A percentile compares a stretch with the other conserved stretches of the same genome.
These are phyloP conservation scores for Beauveria scarabaeidicola DNA, from an alignment of 2,329 filamentous ascomycete genomes.

Conservation along the genomic window DNA sequence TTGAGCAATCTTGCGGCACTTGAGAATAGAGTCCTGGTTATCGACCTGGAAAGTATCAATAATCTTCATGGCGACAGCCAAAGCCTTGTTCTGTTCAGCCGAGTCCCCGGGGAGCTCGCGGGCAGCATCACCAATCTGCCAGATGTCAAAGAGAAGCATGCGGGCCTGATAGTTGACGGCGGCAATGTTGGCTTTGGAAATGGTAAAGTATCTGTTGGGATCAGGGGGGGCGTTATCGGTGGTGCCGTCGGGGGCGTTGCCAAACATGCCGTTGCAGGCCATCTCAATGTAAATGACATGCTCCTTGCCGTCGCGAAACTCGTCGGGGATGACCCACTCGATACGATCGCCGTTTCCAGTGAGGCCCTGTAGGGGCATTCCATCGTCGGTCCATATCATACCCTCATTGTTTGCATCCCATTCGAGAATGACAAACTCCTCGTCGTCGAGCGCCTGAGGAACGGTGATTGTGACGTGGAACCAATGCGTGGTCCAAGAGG, in stretches of 20 bases:
- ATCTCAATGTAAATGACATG: constrained; percentile 95
- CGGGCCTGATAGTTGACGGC: constrained; percentile 81
- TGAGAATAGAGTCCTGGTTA: constrained; percentile 66
- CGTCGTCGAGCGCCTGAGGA: constrained; percentile 61
- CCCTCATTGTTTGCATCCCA: constrained; percentile 96
- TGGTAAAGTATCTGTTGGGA: constrained; percentile 71
- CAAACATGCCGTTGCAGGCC: constrained; percentile 98
- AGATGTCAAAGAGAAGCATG: constrained; percentile 82
- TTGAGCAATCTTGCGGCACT: constrained; percentile 73
- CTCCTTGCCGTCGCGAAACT: constrained; percentile 74
- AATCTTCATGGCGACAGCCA: constrained; percentile 76
- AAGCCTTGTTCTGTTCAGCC: constrained; percentile 80
- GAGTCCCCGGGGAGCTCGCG: constrained; percentile 83
- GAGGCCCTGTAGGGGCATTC: constrained; percentile 83
- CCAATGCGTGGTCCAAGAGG: constrained; percentile 97
- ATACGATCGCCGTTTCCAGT: constrained; percentile 82
- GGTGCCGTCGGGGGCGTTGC: constrained; percentile 77
- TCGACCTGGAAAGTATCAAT: constrained; percentile 84
- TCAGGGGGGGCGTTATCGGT: constrained; percentile 74
- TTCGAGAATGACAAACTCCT: constrained; percentile 84
- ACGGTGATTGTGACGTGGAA: constrained; percentile 77
- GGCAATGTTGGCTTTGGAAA: constrained; percentile 74
- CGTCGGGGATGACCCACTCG: constrained; percentile 82
- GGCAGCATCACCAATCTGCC: constrained; percentile 90
- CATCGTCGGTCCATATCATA: constrained; percentile 85